These are phyloP conservation scores for Pseudozyma flocculosa DNA, from an alignment of 1,284 basidiomycete genomes.

Conservation along the genomic window DNA sequence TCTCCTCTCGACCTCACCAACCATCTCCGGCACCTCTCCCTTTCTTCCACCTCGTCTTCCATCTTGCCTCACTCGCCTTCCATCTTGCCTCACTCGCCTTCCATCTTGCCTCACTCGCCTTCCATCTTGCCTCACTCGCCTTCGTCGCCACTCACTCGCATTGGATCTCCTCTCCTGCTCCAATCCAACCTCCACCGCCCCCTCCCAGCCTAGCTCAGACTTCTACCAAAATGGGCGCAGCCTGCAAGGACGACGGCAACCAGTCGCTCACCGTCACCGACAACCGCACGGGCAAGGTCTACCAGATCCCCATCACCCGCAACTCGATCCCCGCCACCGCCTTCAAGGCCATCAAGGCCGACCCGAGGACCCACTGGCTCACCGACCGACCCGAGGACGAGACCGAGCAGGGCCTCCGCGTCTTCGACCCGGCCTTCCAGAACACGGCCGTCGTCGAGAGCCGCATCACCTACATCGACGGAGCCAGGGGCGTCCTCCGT, in stretches of 20 bases:
- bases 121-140: too few species aligned
- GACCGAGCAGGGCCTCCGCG: conserved; percentile 32
- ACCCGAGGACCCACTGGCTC: conserved; percentile 39
- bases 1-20: too few species aligned
- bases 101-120: too few species aligned
- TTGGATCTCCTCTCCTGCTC: too few species aligned
- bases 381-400: conserved; percentile 69
- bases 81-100: too few species aligned
- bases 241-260: background rate
- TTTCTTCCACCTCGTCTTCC: too few species aligned
- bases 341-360: conserved; percentile 71
- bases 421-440: conserved; percentile 58
- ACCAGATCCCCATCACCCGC: conserved; percentile 64
- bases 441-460: conserved; percentile 82
- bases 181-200: too few species aligned
- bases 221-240: background rate
- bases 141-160: too few species aligned
- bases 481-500: conserved; percentile 19
- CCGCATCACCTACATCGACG: conserved; percentile 83
- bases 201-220: too few species aligned
- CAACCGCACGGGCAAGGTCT: conserved; percentile 78
- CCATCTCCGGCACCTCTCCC: too few species aligned
- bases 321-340: conserved; percentile 65
- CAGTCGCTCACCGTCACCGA: conserved; percentile 69
- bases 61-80: too few species aligned